Evolutionary conservation across 768 basidiomycete genomes (phyloP).

Genomic region (Leccinum sublutescens): DNA sequence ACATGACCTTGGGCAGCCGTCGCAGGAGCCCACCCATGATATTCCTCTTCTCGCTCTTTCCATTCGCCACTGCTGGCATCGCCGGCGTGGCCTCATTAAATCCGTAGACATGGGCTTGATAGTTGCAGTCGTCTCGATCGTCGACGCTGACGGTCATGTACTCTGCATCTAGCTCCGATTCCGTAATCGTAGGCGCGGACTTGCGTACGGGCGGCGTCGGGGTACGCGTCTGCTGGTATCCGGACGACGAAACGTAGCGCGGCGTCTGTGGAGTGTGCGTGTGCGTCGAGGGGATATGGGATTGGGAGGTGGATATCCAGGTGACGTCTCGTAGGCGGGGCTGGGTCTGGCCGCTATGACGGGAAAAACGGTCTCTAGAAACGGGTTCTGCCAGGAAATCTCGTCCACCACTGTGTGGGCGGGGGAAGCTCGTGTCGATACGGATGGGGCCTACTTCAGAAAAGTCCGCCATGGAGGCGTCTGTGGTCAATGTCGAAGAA

Average conservation of each 20-base stretch:
- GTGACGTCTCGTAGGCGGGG: constrained; percentile 31
- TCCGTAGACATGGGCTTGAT: constrained; percentile 23
- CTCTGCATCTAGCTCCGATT: constrained; percentile 33
- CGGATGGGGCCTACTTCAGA: constrained; percentile 24
- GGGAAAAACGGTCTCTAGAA: constrained; percentile 30
- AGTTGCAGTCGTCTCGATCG: constrained; percentile 19
- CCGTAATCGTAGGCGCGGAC: constrained; percentile 31
- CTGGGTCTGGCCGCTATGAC: constrained; percentile 27
- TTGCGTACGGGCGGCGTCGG: constrained; percentile 30
- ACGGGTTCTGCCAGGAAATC: constrained; percentile 26
- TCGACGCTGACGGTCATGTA: constrained; percentile 35
- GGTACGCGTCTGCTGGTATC: constrained; percentile 22
- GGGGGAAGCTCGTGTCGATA: constrained; percentile 31
- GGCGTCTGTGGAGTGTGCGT: constrained; percentile 31
- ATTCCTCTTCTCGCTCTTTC: constrained; percentile 33
- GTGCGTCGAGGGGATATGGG: constrained; percentile 27
- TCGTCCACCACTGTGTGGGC: constrained; percentile 27
- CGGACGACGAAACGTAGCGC: constrained; percentile 18
- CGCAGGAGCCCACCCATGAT: constrained; percentile 32
- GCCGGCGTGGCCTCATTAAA: constrained; percentile 21
- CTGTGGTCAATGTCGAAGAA: not conserved
- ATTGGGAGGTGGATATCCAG: constrained; percentile 30
- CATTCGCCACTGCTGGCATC: constrained; percentile 17
- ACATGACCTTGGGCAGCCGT: constrained; percentile 35
- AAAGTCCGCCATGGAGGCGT: constrained; percentile 26